Evolutionary conservation across 768 basidiomycete species (phyloP), one percentile per base, ranked within the genome.

Genomic region (Agrocybe chaxingu): DNA sequence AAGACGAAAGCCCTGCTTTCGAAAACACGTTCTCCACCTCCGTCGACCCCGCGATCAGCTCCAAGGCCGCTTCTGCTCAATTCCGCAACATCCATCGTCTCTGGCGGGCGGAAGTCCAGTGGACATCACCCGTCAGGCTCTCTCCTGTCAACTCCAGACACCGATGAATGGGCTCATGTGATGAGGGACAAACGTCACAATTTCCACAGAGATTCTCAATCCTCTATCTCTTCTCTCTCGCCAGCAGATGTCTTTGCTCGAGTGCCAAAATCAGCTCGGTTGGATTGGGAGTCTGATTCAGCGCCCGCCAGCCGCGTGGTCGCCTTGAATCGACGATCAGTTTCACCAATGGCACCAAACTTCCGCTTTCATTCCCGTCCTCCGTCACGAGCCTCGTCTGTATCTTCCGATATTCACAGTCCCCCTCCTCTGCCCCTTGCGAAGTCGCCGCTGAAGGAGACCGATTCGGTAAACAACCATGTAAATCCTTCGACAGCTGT

Each of bases 331-430:
- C 79, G 87, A 31, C 77, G 77, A 54, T 81, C 83, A 9, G 64
- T 87, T 4, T 89, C 88, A 3, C 86, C 88, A 3, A 84, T 88
- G 82, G 85, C 87, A 12, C 73, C 81, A 31, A 69, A 66, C 10
- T 79, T 73, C 51, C 72, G 75, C 49, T 62, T 70, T 30, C 66
- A 58, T 50, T 59, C 65, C 64, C 70, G 70, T 35, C 68, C 70
- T n/a, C 60, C 66, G 19, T 70, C 75, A 8, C 65, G 71, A 39
- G 61, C 68, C 2, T 77, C 77, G 5, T 73, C 75, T 0, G 65
- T 66, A 34, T 74, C 77, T 2, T 75, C 76, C 33, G 77, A 76
- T 41, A 50, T 68, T 12, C 52, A 59, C 48, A 73, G 70, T 60
- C 70, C 72, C 11, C 55, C 69, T 3, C 46, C 56, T 19, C 24